Evolutionary conservation across 345 rosid genomes (phyloP).

Genomic region (Rhizophora mangle): DNA sequence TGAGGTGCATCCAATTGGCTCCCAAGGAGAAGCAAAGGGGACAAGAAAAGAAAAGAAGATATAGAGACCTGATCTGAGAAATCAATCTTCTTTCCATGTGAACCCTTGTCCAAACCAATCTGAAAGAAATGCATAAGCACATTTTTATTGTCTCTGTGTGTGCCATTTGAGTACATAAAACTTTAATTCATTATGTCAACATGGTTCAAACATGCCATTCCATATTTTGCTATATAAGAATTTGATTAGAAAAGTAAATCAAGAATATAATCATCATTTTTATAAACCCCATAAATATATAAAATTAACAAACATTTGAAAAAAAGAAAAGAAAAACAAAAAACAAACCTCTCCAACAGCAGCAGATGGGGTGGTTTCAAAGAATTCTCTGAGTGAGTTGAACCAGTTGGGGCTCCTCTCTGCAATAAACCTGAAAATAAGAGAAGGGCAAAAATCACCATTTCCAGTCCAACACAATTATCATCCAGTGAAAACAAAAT

Average conservation of each 20-base stretch:
- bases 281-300: too few relatives aligned
- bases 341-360: slow-evolving; percentile 85
- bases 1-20: not conserved
- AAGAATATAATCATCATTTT: too few relatives aligned
- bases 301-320: not conserved
- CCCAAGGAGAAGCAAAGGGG: not conserved
- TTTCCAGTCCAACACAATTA: not conserved
- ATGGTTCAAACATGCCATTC: not conserved
- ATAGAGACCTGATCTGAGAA: slow-evolving; percentile 64
- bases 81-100: slow-evolving; percentile 67
- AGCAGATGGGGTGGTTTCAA: slow-evolving; percentile 72
- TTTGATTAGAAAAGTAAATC: not conserved
- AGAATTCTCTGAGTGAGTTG: slow-evolving; percentile 53
- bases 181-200: not conserved
- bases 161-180: not conserved
- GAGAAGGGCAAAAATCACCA: not conserved
- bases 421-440: slow-evolving; percentile 46
- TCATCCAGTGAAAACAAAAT: not conserved
- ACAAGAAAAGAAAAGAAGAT: not conserved
- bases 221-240: not conserved
- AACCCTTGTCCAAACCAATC: slow-evolving; percentile 95
- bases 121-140: slow-evolving; percentile 18
- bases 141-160: not conserved
- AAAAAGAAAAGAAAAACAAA: slow-evolving; percentile 4
- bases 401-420: slow-evolving; percentile 83